phyloP scores from a whole-genome alignment of 768 basidiomycete species.

The Macrolepiota fuliginosa region DNA sequence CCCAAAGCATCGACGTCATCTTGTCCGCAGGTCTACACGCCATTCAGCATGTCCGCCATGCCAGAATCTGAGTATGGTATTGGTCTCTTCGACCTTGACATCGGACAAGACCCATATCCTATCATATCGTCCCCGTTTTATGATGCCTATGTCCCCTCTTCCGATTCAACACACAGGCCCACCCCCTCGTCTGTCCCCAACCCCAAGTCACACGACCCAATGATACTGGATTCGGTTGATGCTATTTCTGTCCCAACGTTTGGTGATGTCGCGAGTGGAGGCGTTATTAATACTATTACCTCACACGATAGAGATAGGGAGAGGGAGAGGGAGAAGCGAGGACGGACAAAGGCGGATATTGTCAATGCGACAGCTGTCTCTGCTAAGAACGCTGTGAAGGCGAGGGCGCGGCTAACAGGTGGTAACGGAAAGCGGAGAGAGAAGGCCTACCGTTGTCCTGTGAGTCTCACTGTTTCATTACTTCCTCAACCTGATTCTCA shows the following conservation, averaged over 20 bases:
- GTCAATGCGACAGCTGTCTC: constrained; percentile 13
- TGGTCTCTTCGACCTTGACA: constrained; percentile 2
- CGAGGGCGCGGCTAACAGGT: constrained; percentile 9
- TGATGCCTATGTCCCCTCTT: not conserved
- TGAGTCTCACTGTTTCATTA: constrained; percentile 25
- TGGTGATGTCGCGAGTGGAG: not conserved
- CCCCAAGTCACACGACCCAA: constrained; percentile 8
- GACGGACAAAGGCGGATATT: constrained; percentile 7
- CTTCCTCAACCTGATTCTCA: not conserved
- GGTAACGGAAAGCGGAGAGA: constrained; percentile 28
- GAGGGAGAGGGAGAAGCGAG: constrained; percentile 1
- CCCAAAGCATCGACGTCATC: constrained; percentile 9
- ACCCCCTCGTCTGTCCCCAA: not conserved
- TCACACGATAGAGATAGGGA: constrained; percentile 4
- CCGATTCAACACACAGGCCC: not conserved
- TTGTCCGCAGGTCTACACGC: constrained; percentile 10
- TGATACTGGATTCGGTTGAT: constrained; percentile 2
- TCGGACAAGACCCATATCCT: constrained; percentile 9
- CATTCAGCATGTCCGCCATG: not conserved
- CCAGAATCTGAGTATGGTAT: constrained; percentile 1
- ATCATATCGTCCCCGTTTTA: not conserved
- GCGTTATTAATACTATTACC: not conserved
- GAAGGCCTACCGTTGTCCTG: constrained; percentile 49
- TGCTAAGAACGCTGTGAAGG: constrained; percentile 8
- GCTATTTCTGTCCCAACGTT: constrained; percentile 1